Evolutionary conservation across 2,329 filamentous ascomycete species (phyloP).

Genomic region (Thelonectria rubi): DNA sequence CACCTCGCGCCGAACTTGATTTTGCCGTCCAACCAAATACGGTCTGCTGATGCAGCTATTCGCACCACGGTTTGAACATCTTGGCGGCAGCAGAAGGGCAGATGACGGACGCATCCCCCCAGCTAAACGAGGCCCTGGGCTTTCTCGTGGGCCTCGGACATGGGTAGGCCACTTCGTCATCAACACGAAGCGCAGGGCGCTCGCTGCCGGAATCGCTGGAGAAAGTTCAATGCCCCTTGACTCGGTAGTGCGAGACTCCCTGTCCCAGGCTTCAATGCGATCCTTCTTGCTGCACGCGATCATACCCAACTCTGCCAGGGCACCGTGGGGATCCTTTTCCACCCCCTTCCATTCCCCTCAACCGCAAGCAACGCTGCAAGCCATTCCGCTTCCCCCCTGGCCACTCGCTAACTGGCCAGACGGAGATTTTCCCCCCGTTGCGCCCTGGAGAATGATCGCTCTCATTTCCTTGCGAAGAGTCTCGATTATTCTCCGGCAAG

Average conservation of each 20-base stretch:
- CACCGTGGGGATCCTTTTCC: constrained; percentile 19
- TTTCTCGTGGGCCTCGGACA: constrained; percentile 12
- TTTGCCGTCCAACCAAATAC: constrained; percentile 24
- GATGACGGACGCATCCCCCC: constrained; percentile 26
- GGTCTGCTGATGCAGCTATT: constrained; percentile 27
- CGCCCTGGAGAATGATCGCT: constrained; percentile 19
- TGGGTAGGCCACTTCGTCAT: constrained; percentile 17
- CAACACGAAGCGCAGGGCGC: constrained; percentile 14
- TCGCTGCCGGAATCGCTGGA: constrained; percentile 27
- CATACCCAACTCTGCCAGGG: constrained; percentile 23
- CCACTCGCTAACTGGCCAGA: constrained; percentile 24
- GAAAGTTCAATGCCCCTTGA: constrained; percentile 29
- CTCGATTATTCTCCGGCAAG: constrained; percentile 28
- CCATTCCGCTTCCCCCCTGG: constrained; percentile 13
- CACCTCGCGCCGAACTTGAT: constrained; percentile 31
- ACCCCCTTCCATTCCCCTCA: constrained; percentile 15
- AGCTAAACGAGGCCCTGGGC: constrained; percentile 16
- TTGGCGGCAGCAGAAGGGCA: constrained; percentile 26
- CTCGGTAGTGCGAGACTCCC: constrained; percentile 27
- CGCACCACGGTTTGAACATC: constrained; percentile 25
- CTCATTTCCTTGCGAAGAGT: constrained; percentile 23
- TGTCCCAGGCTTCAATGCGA: constrained; percentile 29
- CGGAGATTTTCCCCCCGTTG: constrained; percentile 31
- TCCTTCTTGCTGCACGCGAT: constrained; percentile 32
- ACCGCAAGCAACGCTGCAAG: constrained; percentile 7